Conservation (phyloP, 352 stramenopile species). For the Globisporangium echinulatum region DNA sequence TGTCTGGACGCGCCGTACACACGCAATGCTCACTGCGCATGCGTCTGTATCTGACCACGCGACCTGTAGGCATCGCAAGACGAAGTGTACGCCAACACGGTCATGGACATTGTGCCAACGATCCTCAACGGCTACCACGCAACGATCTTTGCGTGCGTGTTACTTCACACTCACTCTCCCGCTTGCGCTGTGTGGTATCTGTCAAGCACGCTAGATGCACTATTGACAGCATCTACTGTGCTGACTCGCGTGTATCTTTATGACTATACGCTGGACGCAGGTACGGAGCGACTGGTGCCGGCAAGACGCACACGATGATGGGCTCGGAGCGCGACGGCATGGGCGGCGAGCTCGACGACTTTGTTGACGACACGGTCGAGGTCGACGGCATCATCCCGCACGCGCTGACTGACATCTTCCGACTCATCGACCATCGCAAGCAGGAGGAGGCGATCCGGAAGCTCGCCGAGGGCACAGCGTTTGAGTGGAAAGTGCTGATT, state of each 20-base stretch:
- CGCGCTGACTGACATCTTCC: conserved; percentile 49
- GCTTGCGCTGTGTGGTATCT: no score
- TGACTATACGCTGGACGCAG: conserved; percentile 5
- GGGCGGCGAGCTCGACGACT: conserved; percentile 27
- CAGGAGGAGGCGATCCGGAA: conserved; percentile 41
- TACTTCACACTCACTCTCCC: neutral
- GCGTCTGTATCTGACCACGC: conserved; percentile 10
- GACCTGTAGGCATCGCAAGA: conserved; percentile 19
- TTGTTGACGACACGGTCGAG: conserved; percentile 29
- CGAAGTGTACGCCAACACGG: conserved; percentile 50
- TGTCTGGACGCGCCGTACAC: neutral
- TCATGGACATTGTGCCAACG: conserved; percentile 53
- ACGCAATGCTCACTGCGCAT: neutral
- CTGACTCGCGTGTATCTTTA: no score
- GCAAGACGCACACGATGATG: conserved; percentile 77
- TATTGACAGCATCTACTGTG: no score
- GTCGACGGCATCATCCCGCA: conserved; percentile 86
- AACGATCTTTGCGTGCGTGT: conserved; percentile 68
- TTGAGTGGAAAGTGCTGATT: conserved; percentile 74
- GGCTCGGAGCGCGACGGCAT: conserved; percentile 51
- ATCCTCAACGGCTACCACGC: conserved; percentile 75
- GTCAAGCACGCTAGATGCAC: no score
- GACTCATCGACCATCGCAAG: conserved; percentile 58
- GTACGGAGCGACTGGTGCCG: conserved; percentile 52
- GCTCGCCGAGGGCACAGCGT: conserved; percentile 32